A percentile compares a stretch with the other conserved stretches of the same genome.
phyloP scores from a whole-genome alignment of 805 yeast species.

The Lipomyces starkeyi region DNA sequence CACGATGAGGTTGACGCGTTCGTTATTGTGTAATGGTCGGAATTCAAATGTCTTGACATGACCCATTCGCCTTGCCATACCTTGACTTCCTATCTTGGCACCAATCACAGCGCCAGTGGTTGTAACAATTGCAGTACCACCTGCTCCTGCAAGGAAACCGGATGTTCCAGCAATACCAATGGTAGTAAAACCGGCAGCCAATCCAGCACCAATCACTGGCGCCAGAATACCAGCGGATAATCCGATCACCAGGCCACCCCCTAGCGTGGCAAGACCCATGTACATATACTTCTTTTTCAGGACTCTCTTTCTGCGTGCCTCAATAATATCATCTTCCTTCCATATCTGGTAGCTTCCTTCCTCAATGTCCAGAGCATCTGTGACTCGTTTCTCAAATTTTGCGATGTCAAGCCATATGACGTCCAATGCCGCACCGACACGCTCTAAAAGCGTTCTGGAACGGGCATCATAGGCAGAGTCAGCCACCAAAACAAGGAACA shows the following conservation, averaged over 20 bases:
- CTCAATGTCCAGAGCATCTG: conserved; percentile 88
- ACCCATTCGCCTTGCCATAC: conserved; percentile 87
- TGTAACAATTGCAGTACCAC: conserved; percentile 94
- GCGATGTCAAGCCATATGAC: conserved; percentile 70
- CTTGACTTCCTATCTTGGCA: conserved; percentile 82
- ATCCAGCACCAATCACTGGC: conserved; percentile 97
- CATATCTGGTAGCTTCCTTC: conserved; percentile 78
- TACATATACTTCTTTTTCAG: conserved; percentile 74
- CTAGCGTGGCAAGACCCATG: conserved; percentile 93
- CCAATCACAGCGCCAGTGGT: conserved; percentile 91
- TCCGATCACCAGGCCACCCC: conserved; percentile 94
- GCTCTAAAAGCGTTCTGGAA: conserved; percentile 76
- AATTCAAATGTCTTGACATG: conserved; percentile 94
- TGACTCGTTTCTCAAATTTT: conserved; percentile 88
- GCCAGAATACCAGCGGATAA: conserved; percentile 94
- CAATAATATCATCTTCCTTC: conserved; percentile 69
- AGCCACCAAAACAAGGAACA: conserved; percentile 76
- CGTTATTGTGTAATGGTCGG: conserved; percentile 88
- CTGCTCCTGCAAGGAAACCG: conserved; percentile 93
- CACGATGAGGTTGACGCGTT: conserved; percentile 81
- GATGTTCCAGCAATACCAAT: conserved; percentile 94
- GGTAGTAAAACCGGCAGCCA: conserved; percentile 96
- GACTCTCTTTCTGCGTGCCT: conserved; percentile 69
- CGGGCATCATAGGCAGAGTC: conserved; percentile 90
- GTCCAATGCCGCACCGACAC: conserved; percentile 67